phyloP scores from a whole-genome alignment of 1,139 yeast species.

The Yamadazyma conglobata region DNA sequence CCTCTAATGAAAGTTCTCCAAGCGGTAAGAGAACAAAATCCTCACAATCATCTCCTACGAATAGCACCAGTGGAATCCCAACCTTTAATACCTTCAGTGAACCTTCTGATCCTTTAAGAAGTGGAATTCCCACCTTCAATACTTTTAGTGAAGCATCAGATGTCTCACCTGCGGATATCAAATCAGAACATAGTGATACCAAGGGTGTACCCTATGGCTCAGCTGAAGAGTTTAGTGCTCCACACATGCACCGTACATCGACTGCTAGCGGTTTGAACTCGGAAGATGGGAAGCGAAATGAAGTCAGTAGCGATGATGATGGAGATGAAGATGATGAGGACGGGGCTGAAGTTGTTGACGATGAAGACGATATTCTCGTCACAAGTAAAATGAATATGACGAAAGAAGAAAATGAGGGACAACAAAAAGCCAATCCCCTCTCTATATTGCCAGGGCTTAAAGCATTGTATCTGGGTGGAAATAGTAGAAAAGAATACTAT shows the following conservation, averaged over 20 bases:
- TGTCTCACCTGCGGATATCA: background rate
- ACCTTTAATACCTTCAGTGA: background rate
- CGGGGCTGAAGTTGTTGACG: conserved; percentile 10
- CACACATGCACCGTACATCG: too few species aligned
- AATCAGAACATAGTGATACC: background rate
- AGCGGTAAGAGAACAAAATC: conserved; percentile 8
- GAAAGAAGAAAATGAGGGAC: conserved; percentile 8
- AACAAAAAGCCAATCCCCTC: conserved; percentile 7
- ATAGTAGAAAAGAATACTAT: conserved; percentile 24
- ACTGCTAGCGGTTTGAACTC: background rate
- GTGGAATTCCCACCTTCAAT: background rate
- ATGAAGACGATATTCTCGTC: conserved; percentile 14
- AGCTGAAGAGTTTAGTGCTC: conserved; percentile 3
- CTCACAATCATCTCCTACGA: conserved; percentile 9
- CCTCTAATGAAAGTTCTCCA: conserved; percentile 11
- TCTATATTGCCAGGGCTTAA: conserved; percentile 22
- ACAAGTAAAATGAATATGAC: conserved; percentile 13
- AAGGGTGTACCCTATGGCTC: background rate
- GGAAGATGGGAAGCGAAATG: too few species aligned
- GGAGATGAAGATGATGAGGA: conserved; percentile 14
- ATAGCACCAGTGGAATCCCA: conserved; percentile 1
- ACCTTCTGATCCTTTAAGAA: background rate
- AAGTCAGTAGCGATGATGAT: conserved; percentile 10
- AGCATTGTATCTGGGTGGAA: conserved; percentile 18
- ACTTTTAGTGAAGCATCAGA: too few species aligned